Evolutionary conservation across 139 green algal species (phyloP), one percentile per base, ranked within the genome.

Genomic region (Volvox africanus): DNA sequence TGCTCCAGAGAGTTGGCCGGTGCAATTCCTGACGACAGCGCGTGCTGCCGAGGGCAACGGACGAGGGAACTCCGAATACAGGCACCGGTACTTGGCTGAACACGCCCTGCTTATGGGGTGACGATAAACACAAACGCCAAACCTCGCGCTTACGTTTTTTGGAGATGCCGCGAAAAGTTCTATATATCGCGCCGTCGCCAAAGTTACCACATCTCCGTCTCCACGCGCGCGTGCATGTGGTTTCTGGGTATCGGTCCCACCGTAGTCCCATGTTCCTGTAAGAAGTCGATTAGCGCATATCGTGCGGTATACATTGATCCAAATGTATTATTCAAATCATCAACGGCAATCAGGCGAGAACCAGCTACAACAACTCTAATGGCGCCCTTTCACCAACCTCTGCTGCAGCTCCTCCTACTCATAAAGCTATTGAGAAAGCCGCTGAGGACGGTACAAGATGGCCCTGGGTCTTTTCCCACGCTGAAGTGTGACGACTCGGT

Each of bases 231-330:
- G 28, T 18, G 36, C 78, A 32, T 44, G 5, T 28, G 80, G 18
- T 30, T 73, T 85, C 11, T 21, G 26, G 24, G 6, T 13, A 44
- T 86, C 80, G 9, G 61, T 62, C 50, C 30, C 30, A 77, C 61
- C 77, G 80, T 44, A 55, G 12, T 86, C 80, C 80, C 80, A 86
- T 30, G 80, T 86, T 71, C 80, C 80, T 86, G 55, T 44, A 67
- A 12, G 28, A 28, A 55, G 9, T 5, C 44, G 44, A 5, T 14
- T 55, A 55, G 44, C 44, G 44, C 5, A 55, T 55, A 55, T 55
- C 9, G 44, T 55, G 9, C 9, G 9, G 44, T 55, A 55, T 14
- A 14, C 5, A 55, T 55, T 14, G 44, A 55, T 9, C 5, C 9
- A 55, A 9, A 55, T 55, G 9, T 55, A 9, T 55, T 55, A 55